Conservation (phyloP, 768 basidiomycete species). For the Cubamyces sp. region DNA sequence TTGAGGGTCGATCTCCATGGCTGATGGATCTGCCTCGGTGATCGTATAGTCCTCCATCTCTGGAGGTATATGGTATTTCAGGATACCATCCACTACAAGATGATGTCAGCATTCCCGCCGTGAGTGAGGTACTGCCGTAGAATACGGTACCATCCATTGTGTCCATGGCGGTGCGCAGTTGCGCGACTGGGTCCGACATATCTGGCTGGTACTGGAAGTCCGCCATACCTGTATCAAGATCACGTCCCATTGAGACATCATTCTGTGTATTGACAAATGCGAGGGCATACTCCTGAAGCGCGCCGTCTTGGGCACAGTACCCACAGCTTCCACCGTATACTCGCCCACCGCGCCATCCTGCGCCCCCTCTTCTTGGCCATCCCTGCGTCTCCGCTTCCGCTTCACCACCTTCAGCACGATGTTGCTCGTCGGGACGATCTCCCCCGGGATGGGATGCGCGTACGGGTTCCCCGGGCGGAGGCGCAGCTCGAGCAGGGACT, state of each 20-base stretch:
- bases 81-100: conserved; percentile 68
- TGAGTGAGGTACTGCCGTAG: no score
- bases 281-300: conserved; percentile 82
- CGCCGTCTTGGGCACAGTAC: conserved; percentile 78
- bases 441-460: conserved; percentile 83
- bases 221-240: conserved; percentile 70
- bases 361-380: conserved; percentile 25
- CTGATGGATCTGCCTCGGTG: conserved; percentile 33
- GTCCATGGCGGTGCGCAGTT: conserved; percentile 74
- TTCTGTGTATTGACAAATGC: background rate
- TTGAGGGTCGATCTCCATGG: conserved; percentile 57
- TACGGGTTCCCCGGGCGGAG: conserved; percentile 77
- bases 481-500: conserved; percentile 74
- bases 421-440: conserved; percentile 75
- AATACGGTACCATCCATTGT: conserved; percentile 73
- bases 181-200: conserved; percentile 66
- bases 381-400: conserved; percentile 55
- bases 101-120: background rate
- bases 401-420: conserved; percentile 86
- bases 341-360: conserved; percentile 55
- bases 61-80: conserved; percentile 67
- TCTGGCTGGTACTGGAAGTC: conserved; percentile 91
- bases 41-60: conserved; percentile 68
- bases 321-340: conserved; percentile 74
- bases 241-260: background rate